Percentiles rank a stretch among this genome's conserved stretches.
phyloP scores from a whole-genome alignment of 2,329 filamentous ascomycete genomes.

The Incumbomyces lentus region DNA sequence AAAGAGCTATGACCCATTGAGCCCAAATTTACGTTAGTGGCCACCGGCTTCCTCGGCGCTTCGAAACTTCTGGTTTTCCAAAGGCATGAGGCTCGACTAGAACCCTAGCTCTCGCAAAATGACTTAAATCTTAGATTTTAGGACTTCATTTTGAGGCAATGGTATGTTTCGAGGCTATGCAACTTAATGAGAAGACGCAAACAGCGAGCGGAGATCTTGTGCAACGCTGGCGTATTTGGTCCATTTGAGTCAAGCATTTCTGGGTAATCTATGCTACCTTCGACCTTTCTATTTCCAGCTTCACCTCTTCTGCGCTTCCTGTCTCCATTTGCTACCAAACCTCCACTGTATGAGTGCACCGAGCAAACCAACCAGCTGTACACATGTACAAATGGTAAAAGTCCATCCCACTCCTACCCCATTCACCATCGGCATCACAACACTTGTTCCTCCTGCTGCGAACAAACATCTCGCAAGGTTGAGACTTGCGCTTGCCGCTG shows the following conservation, averaged over 20 bases:
- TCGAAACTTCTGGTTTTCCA: no score
- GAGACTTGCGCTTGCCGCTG: conserved; percentile 41
- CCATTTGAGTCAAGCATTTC: no score
- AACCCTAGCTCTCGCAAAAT: no score
- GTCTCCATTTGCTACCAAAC: conserved; percentile 31
- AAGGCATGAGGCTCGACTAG: no score
- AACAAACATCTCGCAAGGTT: conserved; percentile 45
- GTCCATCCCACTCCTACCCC: conserved; percentile 36
- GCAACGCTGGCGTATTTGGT: no score
- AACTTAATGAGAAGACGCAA: not conserved
- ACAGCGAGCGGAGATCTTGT: not conserved
- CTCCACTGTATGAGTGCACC: conserved; percentile 37
- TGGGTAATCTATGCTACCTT: no score
- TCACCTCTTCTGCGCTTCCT: conserved; percentile 10
- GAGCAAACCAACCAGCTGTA: conserved; percentile 35
- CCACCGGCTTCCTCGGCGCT: no score
- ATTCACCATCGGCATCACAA: conserved; percentile 40
- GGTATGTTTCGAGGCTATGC: no score
- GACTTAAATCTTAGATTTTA: no score
- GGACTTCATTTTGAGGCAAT: no score
- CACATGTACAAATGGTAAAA: conserved; percentile 37
- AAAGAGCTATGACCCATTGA: no score
- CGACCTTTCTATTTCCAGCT: not conserved
- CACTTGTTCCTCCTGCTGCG: conserved; percentile 41
- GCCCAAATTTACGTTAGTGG: no score